phyloP scores from a whole-genome alignment of 1,284 basidiomycete genomes.

The Boletus smithii region DNA sequence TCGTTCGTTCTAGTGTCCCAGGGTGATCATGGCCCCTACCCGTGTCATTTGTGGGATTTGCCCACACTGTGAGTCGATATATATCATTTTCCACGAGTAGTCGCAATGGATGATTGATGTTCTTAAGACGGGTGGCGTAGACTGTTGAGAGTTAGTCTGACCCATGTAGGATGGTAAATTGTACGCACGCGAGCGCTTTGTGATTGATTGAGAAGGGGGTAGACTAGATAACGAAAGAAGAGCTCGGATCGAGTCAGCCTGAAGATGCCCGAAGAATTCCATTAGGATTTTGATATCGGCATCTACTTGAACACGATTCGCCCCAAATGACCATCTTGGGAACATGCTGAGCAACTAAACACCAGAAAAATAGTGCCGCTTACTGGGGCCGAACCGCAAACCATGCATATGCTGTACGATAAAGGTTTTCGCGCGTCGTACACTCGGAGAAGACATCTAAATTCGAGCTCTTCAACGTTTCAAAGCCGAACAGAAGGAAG shows the following conservation, averaged over 20 bases:
- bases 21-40: constrained; percentile 64
- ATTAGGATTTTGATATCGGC: constrained; percentile 85
- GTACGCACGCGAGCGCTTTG: constrained; percentile 46
- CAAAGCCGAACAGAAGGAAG: constrained; percentile 90
- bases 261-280: constrained; percentile 79
- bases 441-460: constrained; percentile 85
- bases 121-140: constrained; percentile 56
- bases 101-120: constrained; percentile 69
- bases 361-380: constrained; percentile 29
- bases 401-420: constrained; percentile 84
- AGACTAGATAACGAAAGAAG: constrained; percentile 71
- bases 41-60: constrained; percentile 79
- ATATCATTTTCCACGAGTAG: constrained; percentile 91
- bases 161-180: not conserved
- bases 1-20: constrained; percentile 53
- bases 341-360: constrained; percentile 3
- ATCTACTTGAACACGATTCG: constrained; percentile 85
- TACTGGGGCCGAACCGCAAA: constrained; percentile 88
- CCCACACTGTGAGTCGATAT: constrained; percentile 84
- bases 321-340: constrained; percentile 89
- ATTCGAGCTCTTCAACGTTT: constrained; percentile 84
- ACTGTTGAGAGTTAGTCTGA: constrained; percentile 38
- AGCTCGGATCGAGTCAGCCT: constrained; percentile 69
- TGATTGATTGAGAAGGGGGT: constrained; percentile 47
- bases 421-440: constrained; percentile 74